phyloP scores from a whole-genome alignment of 2,329 filamentous ascomycete species.

The Aspergillus ruber region DNA sequence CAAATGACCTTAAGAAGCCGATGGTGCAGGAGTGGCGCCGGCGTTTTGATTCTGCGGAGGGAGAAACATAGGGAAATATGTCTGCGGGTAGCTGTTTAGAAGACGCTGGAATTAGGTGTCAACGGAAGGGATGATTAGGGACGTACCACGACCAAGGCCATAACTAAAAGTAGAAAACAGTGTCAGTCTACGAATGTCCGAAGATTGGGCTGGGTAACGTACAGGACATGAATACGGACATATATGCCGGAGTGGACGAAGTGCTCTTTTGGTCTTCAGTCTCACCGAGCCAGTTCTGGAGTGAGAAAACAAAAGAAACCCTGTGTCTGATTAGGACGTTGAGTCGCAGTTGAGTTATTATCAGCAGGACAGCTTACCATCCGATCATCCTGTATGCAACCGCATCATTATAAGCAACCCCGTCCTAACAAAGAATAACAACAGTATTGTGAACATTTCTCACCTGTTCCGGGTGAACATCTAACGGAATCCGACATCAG shows the following conservation, averaged over 20 bases:
- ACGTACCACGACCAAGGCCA: conserved; percentile 51
- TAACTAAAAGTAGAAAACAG: conserved; percentile 41
- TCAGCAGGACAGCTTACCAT: conserved; percentile 43
- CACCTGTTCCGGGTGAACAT: conserved; percentile 90
- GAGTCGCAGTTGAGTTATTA: background rate
- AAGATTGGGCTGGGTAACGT: conserved; percentile 30
- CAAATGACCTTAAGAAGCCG: conserved; percentile 30
- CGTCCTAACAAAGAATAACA: background rate
- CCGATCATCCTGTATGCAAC: conserved; percentile 51
- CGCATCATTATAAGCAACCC: conserved; percentile 5
- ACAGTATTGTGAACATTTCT: conserved; percentile 15
- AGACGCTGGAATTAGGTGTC: conserved; percentile 5
- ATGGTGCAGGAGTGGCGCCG: conserved; percentile 40
- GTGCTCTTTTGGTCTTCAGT: conserved; percentile 50
- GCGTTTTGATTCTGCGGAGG: conserved; percentile 43
- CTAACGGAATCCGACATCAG: conserved; percentile 30
- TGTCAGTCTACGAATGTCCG: conserved; percentile 1
- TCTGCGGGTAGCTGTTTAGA: conserved; percentile 31
- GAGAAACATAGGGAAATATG: conserved; percentile 61
- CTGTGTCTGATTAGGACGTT: conserved; percentile 23
- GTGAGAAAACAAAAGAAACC: conserved; percentile 43
- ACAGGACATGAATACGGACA: conserved; percentile 75
- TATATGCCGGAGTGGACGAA: conserved; percentile 62
- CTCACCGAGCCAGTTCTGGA: conserved; percentile 45
- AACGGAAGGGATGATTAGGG: background rate